phyloP scores from a whole-genome alignment of 2,329 filamentous ascomycete genomes.

The Scedosporium boydii region DNA sequence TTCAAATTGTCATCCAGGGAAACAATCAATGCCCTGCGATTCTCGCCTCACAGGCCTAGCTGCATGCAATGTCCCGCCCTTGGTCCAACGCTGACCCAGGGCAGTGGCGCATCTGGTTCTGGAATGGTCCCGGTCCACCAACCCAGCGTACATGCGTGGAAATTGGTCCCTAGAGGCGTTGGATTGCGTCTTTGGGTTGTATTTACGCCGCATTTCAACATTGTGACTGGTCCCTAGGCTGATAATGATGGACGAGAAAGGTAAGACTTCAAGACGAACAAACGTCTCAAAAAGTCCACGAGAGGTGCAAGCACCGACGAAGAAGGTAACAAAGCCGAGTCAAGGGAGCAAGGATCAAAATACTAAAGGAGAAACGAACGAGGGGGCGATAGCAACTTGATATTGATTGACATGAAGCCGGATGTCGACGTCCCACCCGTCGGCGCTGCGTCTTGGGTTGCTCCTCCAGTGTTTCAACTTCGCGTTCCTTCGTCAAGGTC shows the following conservation, averaged over 20 bases:
- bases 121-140: background rate
- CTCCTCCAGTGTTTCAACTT: background rate
- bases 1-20: background rate
- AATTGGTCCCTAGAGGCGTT: background rate
- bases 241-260: too few relatives aligned
- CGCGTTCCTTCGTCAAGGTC: background rate
- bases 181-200: background rate
- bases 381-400: background rate
- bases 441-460: background rate
- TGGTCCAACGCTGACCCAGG: background rate
- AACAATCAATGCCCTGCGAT: background rate
- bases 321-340: background rate
- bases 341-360: background rate
- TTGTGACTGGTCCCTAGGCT: too few relatives aligned
- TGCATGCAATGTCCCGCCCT: background rate
- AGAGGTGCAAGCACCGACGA: too few relatives aligned
- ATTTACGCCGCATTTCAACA: background rate
- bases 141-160: background rate
- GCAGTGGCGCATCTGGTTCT: background rate
- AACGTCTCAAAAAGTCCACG: too few relatives aligned
- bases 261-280: too few relatives aligned
- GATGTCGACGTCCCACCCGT: too few relatives aligned
- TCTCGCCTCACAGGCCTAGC: background rate
- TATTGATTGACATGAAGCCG: background rate
- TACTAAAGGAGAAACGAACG: background rate